Percentiles rank a stretch among this genome's conserved stretches.
phyloP scores from a whole-genome alignment of 2,329 filamentous ascomycete genomes.

The Penicillium verrucosum region DNA sequence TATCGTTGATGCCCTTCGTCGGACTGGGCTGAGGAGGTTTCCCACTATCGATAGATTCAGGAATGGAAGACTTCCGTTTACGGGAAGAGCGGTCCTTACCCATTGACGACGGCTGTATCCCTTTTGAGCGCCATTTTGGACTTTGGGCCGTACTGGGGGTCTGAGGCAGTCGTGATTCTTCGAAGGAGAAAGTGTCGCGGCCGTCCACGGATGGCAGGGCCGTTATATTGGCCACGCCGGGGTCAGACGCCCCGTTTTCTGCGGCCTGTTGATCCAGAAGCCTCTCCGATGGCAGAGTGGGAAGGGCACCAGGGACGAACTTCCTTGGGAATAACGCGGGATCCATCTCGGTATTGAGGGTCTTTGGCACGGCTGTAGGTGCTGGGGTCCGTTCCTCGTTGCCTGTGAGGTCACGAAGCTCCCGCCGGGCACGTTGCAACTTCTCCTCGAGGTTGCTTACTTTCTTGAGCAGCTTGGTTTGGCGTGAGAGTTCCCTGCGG shows the following conservation, averaged over 20 bases:
- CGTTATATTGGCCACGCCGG: slow-evolving; percentile 7
- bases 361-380: slow-evolving; percentile 10
- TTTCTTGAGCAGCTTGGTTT: slow-evolving; percentile 57
- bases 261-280: slow-evolving; percentile 37
- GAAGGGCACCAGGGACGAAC: slow-evolving; percentile 44
- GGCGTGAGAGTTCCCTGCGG: slow-evolving; percentile 56
- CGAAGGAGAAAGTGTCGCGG: slow-evolving; percentile 13
- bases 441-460: slow-evolving; percentile 61
- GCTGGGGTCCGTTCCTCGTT: slow-evolving; percentile 31
- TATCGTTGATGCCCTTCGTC: slow-evolving; percentile 14
- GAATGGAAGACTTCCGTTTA: slow-evolving; percentile 36
- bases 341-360: slow-evolving; percentile 25
- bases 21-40: slow-evolving; percentile 17
- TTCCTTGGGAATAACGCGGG: slow-evolving; percentile 28
- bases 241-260: slow-evolving; percentile 11
- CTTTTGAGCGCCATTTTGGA: slow-evolving; percentile 15
- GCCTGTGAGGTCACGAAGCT: slow-evolving; percentile 51
- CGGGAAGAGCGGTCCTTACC: slow-evolving; percentile 33
- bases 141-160: slow-evolving; percentile 12
- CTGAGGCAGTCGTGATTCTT: slow-evolving; percentile 6
- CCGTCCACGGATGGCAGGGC: slow-evolving; percentile 16
- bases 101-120: slow-evolving; percentile 19
- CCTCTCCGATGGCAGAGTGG: slow-evolving; percentile 47
- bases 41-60: slow-evolving; percentile 28
- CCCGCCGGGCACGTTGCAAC: slow-evolving; percentile 53